Evolutionary conservation across 441 rosid genomes (phyloP).

Genomic region (Cnidoscolus chayamansa): DNA sequence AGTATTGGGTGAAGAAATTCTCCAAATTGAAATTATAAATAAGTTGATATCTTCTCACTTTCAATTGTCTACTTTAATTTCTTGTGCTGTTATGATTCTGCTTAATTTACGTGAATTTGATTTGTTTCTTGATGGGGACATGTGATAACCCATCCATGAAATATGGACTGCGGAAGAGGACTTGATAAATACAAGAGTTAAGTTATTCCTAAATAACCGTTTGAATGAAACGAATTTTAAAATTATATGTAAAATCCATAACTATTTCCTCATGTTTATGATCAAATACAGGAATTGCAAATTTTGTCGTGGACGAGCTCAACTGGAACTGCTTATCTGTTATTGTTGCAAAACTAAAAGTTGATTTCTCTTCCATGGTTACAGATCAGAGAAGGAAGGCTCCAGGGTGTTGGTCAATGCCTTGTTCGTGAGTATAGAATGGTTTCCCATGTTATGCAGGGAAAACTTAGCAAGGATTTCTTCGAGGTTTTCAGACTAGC

Average conservation of each 20-base stretch:
- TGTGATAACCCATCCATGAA: background rate
- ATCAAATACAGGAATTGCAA: background rate
- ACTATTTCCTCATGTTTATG: background rate
- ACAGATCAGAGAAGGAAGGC: slow-evolving; percentile 89
- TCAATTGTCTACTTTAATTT: background rate
- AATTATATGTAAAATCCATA: background rate
- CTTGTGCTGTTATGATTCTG: background rate
- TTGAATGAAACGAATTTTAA: background rate
- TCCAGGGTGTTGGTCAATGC: slow-evolving; percentile 76
- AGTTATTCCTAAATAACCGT: background rate
- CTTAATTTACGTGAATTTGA: background rate
- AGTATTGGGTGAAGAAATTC: background rate
- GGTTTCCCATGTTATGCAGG: slow-evolving; percentile 75
- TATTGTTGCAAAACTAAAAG: background rate
- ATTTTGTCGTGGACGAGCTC: background rate
- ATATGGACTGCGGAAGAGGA: background rate
- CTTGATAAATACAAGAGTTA: background rate
- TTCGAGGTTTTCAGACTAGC: slow-evolving; percentile 52
- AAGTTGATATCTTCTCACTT: background rate
- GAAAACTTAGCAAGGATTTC: slow-evolving; percentile 78
- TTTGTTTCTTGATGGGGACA: background rate
- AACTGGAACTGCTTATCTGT: background rate
- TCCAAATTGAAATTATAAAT: background rate
- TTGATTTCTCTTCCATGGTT: slow-evolving; percentile 5
- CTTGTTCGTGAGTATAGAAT: slow-evolving; percentile 77